Percentiles rank a stretch among this genome's conserved stretches.
These are phyloP conservation scores for Lactarius psammicola DNA, from an alignment of 768 basidiomycete species.

Conservation along the genomic window DNA sequence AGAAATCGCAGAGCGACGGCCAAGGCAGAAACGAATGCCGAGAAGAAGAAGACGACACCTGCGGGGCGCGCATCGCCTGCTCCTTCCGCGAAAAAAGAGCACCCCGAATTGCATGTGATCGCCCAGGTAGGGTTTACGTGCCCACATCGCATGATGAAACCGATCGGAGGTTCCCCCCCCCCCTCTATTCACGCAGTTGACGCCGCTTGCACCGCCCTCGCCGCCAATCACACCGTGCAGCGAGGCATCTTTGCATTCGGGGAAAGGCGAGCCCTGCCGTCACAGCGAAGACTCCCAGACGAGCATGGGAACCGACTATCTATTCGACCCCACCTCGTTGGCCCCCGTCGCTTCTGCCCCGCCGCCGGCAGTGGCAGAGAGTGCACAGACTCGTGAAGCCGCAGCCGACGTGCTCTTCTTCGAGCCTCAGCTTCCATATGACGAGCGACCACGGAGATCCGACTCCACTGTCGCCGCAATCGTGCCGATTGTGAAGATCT, in stretches of 20 bases:
- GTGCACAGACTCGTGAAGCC: conserved; percentile 18
- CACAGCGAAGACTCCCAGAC: conserved; percentile 13
- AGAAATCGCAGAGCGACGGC: neutral
- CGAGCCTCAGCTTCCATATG: neutral
- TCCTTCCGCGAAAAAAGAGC: neutral
- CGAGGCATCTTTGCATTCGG: neutral
- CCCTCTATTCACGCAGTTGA: neutral
- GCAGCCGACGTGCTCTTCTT: conserved; percentile 21
- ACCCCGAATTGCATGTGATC: conserved; percentile 3
- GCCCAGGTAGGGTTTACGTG: neutral
- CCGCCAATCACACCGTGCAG: conserved; percentile 4
- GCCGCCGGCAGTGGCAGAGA: neutral
- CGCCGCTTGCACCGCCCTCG: conserved; percentile 1
- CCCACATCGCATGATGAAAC: neutral
- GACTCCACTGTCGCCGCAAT: neutral
- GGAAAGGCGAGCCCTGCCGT: neutral
- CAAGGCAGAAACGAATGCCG: neutral
- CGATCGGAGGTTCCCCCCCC: neutral
- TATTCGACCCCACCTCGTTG: conserved; percentile 6
- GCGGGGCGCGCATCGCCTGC: neutral
- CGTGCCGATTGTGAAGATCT: conserved; percentile 15
- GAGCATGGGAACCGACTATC: conserved; percentile 5
- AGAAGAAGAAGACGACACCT: neutral
- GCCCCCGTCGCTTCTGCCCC: neutral
- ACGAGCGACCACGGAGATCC: conserved; percentile 1